Evolutionary conservation across 495 filamentous ascomycete genomes (phyloP).

Genomic region (Penicillium waksmanii): DNA sequence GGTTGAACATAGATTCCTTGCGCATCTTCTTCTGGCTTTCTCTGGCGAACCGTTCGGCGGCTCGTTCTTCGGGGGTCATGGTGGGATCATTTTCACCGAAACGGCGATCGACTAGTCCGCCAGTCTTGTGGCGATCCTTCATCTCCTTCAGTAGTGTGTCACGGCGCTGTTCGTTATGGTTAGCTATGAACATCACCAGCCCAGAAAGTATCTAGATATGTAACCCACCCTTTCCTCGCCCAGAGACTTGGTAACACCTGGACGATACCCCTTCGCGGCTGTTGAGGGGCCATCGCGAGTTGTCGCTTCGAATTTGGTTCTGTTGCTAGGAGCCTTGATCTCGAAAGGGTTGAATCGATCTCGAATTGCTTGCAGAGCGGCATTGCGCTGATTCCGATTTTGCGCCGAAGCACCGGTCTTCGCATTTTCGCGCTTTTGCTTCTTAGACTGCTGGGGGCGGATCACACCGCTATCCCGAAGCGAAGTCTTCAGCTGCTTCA

Average conservation of each 20-base stretch:
- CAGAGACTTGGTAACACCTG: slow-evolving; percentile 79
- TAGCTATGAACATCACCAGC: background rate
- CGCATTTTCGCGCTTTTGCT: slow-evolving; percentile 76
- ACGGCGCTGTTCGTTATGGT: slow-evolving; percentile 57
- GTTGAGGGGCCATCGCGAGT: slow-evolving; percentile 56
- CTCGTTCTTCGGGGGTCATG: slow-evolving; percentile 92
- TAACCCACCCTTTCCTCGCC: slow-evolving; percentile 80
- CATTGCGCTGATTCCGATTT: slow-evolving; percentile 72
- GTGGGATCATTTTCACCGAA: slow-evolving; percentile 95
- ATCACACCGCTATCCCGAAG: slow-evolving; percentile 84
- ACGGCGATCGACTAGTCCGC: slow-evolving; percentile 87
- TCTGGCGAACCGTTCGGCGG: slow-evolving; percentile 83
- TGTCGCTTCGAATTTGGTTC: slow-evolving; percentile 76
- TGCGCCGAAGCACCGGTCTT: slow-evolving; percentile 62
- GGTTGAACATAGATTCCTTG: slow-evolving; percentile 79
- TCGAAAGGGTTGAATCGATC: slow-evolving; percentile 98
- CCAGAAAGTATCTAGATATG: slow-evolving; percentile 3
- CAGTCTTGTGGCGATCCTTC: slow-evolving; percentile 82
- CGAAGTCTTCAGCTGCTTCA: slow-evolving; percentile 92
- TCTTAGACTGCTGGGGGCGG: slow-evolving; percentile 88
- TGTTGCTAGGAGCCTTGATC: slow-evolving; percentile 69
- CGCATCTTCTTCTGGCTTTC: slow-evolving; percentile 77
- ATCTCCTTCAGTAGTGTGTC: slow-evolving; percentile 85
- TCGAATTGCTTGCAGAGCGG: slow-evolving; percentile 79
- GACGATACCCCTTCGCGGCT: slow-evolving; percentile 61